Percentiles rank a stretch among this genome's conserved stretches.
Conservation (phyloP, 2,329 filamentous ascomycete species). For the Pyrenophora tritici-repentis region DNA sequence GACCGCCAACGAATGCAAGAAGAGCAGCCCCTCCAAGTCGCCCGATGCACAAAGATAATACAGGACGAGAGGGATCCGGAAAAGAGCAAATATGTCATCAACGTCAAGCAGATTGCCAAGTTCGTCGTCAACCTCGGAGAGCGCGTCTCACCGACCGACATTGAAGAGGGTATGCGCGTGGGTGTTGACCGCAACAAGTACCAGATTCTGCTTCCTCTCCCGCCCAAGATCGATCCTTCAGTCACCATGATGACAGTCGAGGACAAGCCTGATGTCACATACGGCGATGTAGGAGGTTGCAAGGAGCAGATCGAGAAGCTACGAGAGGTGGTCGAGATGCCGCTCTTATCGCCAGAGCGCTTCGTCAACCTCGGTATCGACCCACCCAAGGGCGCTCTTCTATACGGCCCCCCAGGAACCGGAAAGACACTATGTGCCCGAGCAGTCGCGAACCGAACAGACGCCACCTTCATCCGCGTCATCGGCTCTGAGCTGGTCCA, state of each 20-base stretch:
- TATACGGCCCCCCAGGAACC: slow-evolving; percentile 97
- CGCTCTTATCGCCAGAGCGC: slow-evolving; percentile 89
- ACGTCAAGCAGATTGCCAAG: slow-evolving; percentile 99
- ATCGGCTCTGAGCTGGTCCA: slow-evolving; percentile 98
- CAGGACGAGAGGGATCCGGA: slow-evolving; percentile 92
- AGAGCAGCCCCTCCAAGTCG: slow-evolving; percentile 96
- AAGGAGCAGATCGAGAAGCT: slow-evolving; percentile 99
- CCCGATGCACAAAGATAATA: slow-evolving; percentile 98
- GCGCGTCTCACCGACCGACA: slow-evolving; percentile 95
- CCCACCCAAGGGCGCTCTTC: slow-evolving; percentile 92
- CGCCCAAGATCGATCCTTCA: slow-evolving; percentile 97
- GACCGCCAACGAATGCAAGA: slow-evolving; percentile 98
- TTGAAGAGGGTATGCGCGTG: slow-evolving; percentile 98
- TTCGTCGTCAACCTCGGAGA: slow-evolving; percentile 98
- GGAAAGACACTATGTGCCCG: slow-evolving; percentile 97
- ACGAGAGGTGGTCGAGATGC: slow-evolving; percentile 98
- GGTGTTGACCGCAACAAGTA: slow-evolving; percentile 99
- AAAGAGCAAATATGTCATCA: slow-evolving; percentile 99
- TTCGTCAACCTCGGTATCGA: slow-evolving; percentile 99
- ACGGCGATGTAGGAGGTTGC: slow-evolving; percentile 97
- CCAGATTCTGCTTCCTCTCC: slow-evolving; percentile 93
- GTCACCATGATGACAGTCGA: slow-evolving; percentile 99
- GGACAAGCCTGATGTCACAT: slow-evolving; percentile 99
- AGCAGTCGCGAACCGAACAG: slow-evolving; percentile 96
- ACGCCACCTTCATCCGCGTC: slow-evolving; percentile 97